These are phyloP conservation scores for Hibiscus tridactylites DNA, from an alignment of 345 rosid species.

Conservation along the genomic window DNA sequence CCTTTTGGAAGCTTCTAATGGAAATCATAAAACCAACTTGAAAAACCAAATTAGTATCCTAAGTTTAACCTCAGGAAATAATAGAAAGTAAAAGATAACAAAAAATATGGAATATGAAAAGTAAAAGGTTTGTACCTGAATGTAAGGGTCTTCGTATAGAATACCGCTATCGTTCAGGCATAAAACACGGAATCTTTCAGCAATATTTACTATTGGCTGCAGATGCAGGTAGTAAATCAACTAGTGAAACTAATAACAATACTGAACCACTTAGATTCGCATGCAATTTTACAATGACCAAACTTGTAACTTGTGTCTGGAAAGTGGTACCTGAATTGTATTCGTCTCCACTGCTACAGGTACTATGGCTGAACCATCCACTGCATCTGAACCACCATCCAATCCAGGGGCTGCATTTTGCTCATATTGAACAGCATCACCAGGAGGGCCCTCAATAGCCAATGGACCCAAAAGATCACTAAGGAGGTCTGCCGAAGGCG, in stretches of 20 bases:
- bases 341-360: slow-evolving; percentile 65
- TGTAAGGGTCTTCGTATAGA: slow-evolving; percentile 81
- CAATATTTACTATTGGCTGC: slow-evolving; percentile 84
- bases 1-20: not conserved
- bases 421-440: slow-evolving; percentile 35
- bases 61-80: not conserved
- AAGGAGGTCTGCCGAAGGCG: slow-evolving; percentile 62
- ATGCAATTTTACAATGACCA: not conserved
- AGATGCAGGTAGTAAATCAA: slow-evolving; percentile 14
- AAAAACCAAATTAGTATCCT: not conserved
- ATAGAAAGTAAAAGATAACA: not conserved
- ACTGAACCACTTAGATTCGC: not conserved
- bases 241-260: slow-evolving; percentile 9
- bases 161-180: slow-evolving; percentile 97
- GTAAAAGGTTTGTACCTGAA: slow-evolving; percentile 49
- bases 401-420: slow-evolving; percentile 33
- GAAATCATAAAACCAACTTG: not conserved
- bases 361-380: slow-evolving; percentile 73
- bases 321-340: slow-evolving; percentile 55
- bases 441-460: slow-evolving; percentile 89
- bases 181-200: slow-evolving; percentile 79
- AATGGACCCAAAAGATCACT: slow-evolving; percentile 78
- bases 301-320: not conserved
- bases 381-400: slow-evolving; percentile 45
- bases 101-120: slow-evolving; percentile 4